These are phyloP conservation scores for Stagonosporopsis tanaceti DNA, from an alignment of 2,329 filamentous ascomycete genomes.

Conservation along the genomic window DNA sequence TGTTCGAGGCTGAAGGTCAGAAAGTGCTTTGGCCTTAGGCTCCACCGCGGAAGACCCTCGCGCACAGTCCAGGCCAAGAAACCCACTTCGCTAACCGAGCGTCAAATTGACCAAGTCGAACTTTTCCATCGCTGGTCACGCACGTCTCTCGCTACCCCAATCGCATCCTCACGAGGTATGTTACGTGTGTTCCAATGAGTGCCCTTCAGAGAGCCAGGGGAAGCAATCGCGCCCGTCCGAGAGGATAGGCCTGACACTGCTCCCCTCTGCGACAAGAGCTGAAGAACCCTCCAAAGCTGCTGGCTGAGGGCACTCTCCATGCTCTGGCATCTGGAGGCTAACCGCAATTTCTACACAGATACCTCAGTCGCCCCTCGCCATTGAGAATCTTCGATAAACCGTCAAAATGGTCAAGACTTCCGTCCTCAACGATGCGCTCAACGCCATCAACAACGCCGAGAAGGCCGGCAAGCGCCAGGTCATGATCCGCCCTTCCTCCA, in stretches of 20 bases:
- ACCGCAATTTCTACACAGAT: constrained; percentile 59
- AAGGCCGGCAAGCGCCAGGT: constrained; percentile 99
- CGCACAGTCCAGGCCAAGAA: constrained; percentile 18
- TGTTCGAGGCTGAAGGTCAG: constrained; percentile 10
- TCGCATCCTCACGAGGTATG: constrained; percentile 50
- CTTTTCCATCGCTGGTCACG: constrained; percentile 30
- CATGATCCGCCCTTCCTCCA: constrained; percentile 95
- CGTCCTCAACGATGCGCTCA: constrained; percentile 99
- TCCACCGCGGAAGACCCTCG: constrained; percentile 2
- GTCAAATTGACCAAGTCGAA: constrained; percentile 36
- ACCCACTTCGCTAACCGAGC: constrained; percentile 28
- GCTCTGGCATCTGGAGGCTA: constrained; percentile 73
- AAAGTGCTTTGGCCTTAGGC: constrained; percentile 15
- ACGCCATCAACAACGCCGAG: constrained; percentile 99
- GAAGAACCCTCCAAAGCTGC: constrained; percentile 68
- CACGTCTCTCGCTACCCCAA: constrained; percentile 32
- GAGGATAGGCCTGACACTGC: constrained; percentile 54
- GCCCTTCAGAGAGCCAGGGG: constrained; percentile 61
- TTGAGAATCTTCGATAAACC: constrained; percentile 80
- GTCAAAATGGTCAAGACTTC: constrained; percentile 98
- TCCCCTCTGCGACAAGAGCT: constrained; percentile 64
- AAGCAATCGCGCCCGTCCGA: constrained; percentile 52
- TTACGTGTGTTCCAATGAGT: constrained; percentile 44
- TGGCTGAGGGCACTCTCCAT: constrained; percentile 69
- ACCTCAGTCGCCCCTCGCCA: constrained; percentile 68